Evolutionary conservation across 805 yeast species (phyloP), one percentile per base, ranked within the genome.

Genomic region (Candida argentea): DNA sequence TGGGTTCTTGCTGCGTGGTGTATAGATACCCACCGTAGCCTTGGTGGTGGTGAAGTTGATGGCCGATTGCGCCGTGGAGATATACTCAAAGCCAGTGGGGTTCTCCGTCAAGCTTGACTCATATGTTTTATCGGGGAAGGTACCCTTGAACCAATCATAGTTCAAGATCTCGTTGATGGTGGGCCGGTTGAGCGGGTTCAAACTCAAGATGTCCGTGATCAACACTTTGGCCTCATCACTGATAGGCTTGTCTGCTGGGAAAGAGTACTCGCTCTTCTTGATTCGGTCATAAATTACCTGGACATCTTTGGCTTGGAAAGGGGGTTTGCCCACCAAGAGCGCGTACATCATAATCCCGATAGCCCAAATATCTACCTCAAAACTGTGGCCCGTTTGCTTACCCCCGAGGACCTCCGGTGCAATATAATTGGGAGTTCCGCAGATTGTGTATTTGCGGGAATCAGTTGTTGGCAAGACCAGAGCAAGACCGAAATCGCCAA

Each of bases 401-500:
- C 94, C 94, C 22, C 86, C 82, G 39, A 91, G 67, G 14, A 91
- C 94, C 61, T 91, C 99, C 5, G 99, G 99, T 1, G 98, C 96
- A 49, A 91, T 91, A 52, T 91, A 91, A 57, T 91, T 91, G 35
- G 99, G 99, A 14, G 99, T 91, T 30, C 99, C 99, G 56, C 99
- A 91, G 31, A 91, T 84, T 24, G 98, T 89, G 50, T 78, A 82
- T 47, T 89, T 85, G 39, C 89, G 75, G 28, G 83, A 83, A 33
- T 68, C 69, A 24, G 45, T 44, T 14, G 73, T 63, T 24, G 80
- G 81, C 36, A 91, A 67, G n/a, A 84, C 80, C 1, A 96, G 86
- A n/a, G 99, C 99, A 35, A 91, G 68, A 18, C 99, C 99, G 59
- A 91, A 91, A 55, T 91, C 99, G 38, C 99, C 98, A 36, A 91